Base-by-base conservation (phyloP, 2,329 filamentous ascomycete genomes). In the Diaporthe sp. region DNA sequence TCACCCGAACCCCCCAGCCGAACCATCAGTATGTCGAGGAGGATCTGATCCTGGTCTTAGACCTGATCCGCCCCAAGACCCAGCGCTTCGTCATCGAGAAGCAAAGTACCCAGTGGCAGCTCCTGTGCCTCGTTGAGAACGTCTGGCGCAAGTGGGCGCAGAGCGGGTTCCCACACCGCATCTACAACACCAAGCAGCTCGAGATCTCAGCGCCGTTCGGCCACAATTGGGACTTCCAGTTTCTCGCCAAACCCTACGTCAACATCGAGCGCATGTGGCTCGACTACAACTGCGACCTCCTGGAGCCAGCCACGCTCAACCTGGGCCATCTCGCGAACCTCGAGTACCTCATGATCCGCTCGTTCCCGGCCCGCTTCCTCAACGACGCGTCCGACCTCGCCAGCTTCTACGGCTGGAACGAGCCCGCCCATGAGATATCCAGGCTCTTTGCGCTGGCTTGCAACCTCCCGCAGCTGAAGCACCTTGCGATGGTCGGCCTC, bases 31-130 rank as follows among this genome's bases (percentile, higher is more conserved):
- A 70, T 32, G 55, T 59, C 27, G 73, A 66, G 37, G 44, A 75
- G n/a, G 70, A 73, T 10, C 53, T 75, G 32, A 56, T 75, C 55
- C 56, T 66, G 17, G 55, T 61, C 55, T 37, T 75, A 12, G 63
- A 72, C 35, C 47, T 51, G n/a, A 12, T 63, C 10, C 69, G 69
- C 15, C 69, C 69, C 3, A 59, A 50, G 37, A 70, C 37, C 30
- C 71, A 73, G 70, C 73, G 73, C 39, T 75, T 69, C 25, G 73
- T 75, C 37, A 27, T 75, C 10, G 73, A 75, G 63, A 56, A 37
- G 17, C 7, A 70, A 8, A 53, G 25, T 27, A 51, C 63, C 15
- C 63, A 56, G 39, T 75, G 66, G 44, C 66, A 56, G 6, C 42
- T 73, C 22, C 55, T 75, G 22, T 66, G 56, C 27, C 47, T 59